Conservation (phyloP, 140 eudicot species). For the Cichorium intybus region DNA sequence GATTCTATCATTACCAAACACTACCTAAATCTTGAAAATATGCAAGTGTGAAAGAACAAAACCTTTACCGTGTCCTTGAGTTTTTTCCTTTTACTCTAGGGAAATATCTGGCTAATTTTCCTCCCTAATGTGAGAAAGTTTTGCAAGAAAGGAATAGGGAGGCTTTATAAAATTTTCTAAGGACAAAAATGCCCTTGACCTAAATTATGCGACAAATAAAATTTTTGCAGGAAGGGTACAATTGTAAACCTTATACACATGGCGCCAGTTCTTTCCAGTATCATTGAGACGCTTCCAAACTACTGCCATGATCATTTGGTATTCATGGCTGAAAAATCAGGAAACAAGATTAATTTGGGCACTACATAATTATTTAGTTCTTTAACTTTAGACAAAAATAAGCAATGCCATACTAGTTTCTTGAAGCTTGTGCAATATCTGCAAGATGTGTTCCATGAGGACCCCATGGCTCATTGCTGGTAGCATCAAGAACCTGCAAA, state of each 20-base stretch:
- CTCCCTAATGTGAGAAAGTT: no score
- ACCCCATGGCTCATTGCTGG: constrained; percentile 99
- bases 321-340: constrained; percentile 71
- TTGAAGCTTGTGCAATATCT: constrained; percentile 90
- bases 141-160: no score
- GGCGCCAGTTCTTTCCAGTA: constrained; percentile 98
- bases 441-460: constrained; percentile 96
- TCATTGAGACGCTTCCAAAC: constrained; percentile 90
- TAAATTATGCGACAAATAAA: background rate
- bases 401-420: constrained; percentile 70
- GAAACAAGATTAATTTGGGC: background rate
- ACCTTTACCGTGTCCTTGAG: no score
- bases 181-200: constrained; percentile 1
- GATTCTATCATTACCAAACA: background rate
- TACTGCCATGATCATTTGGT: constrained; percentile 88
- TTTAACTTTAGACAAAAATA: background rate
- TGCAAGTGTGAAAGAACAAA: background rate
- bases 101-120: no score
- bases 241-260: constrained; percentile 70
- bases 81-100: no score
- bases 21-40: background rate
- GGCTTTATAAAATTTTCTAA: no score
- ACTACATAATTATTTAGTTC: background rate
- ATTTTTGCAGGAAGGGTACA: background rate
- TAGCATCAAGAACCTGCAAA: constrained; percentile 90